Base-by-base conservation (phyloP, 106 monocot species). In the Allium fistulosum region DNA sequence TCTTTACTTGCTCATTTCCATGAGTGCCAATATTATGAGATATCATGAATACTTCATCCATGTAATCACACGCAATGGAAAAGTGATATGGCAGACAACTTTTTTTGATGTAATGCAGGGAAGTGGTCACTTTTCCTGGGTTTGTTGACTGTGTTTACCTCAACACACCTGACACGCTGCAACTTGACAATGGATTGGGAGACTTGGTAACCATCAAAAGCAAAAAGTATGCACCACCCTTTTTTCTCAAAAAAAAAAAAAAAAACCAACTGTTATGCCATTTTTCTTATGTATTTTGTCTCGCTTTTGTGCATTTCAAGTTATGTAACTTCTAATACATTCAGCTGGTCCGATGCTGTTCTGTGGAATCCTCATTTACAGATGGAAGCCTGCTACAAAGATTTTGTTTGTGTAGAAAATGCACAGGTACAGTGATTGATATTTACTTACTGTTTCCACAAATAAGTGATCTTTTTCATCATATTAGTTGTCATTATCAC, bases 361-460 rank as follows among this genome's bases (percentile, higher is more conserved):
- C 59, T 99, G 10, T 99, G 99, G 99, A 99, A 99, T 69, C 99
- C 99, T 45, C 72, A 99, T 70, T 68, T 84, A 76, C 87, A 87
- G 74, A 99, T 99, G 99, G 99, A 99, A 72, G 61, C 84, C 7
- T 84, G 87, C 70, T 99, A 87, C 74, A 87, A 74, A 75, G 93
- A 99, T 82, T 97, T 97, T 73, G 97, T 97, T 14, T 97, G 97
- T 65, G 89, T 97, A 49, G 97, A 97, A 87, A 97, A 97, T 82
- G 97, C 97, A 37, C 78, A 97, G 97, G 97, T 94, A 71, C 7
- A 52, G 37, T 11, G 4, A 12, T 17, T 51, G 15, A 57, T 71
- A 2, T 58, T 56, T 17, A 69, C 59, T 53, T 8, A 0, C 51
- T 46, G 11, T 16, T 52, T 27, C 46, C 48, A 28, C 17, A 47